Percentiles rank a stretch among this genome's conserved stretches.
Conservation (phyloP, 768 basidiomycete genomes). For the Kwoniella botswanensis region DNA sequence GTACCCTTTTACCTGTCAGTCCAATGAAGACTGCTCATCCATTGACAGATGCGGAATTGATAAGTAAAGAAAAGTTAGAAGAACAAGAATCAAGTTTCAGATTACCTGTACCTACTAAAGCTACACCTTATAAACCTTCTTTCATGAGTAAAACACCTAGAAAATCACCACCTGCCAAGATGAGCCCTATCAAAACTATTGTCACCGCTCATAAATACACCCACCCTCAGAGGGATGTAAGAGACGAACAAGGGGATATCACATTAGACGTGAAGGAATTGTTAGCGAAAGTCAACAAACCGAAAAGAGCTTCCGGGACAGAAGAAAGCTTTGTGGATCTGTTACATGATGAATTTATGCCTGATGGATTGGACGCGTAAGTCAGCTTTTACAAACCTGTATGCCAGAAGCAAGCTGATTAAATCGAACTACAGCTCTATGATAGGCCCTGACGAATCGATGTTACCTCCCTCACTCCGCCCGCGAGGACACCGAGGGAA, state of each 20-base stretch:
- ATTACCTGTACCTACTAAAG: constrained; percentile 5
- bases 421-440: constrained; percentile 9
- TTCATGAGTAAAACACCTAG: constrained; percentile 12
- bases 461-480: constrained; percentile 19
- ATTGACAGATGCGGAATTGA: constrained; percentile 17
- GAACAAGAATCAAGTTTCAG: constrained; percentile 10
- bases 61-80: constrained; percentile 11
- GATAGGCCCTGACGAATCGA: constrained; percentile 32
- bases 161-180: constrained; percentile 7
- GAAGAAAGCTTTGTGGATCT: constrained; percentile 53
- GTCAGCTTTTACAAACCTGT: constrained; percentile 8
- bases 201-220: background rate
- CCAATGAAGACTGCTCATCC: constrained; percentile 23
- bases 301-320: constrained; percentile 37
- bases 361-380: constrained; percentile 40
- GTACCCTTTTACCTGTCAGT: constrained; percentile 28
- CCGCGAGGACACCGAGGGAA: constrained; percentile 11
- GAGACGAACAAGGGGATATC: constrained; percentile 22
- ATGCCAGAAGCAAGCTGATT: no score
- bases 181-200: constrained; percentile 13
- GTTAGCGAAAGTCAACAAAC: constrained; percentile 40
- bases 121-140: constrained; percentile 4
- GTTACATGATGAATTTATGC: constrained; percentile 28
- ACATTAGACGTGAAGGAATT: constrained; percentile 45
- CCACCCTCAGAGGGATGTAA: background rate